Percentiles rank a stretch among this genome's conserved stretches.
These are phyloP conservation scores for Exutisphaerella laricina DNA, from an alignment of 2,329 filamentous ascomycete species.

Conservation along the genomic window DNA sequence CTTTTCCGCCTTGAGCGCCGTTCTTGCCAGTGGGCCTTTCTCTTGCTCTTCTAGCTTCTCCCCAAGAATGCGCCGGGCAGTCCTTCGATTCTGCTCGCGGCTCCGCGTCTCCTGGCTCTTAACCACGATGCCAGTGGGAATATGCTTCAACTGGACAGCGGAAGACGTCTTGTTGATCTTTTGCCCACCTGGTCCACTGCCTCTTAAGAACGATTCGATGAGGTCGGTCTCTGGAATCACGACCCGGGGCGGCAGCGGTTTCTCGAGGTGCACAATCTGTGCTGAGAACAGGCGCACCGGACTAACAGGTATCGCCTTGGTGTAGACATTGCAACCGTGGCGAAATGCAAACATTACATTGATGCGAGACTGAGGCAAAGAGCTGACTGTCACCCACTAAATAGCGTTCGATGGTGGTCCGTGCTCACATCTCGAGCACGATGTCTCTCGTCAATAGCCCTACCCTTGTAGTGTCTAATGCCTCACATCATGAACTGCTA, in stretches of 20 bases:
- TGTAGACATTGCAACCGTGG: no score
- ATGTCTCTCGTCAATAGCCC: no score
- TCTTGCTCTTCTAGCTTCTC: slow-evolving; percentile 68
- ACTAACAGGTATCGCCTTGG: no score
- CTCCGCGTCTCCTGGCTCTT: slow-evolving; percentile 92
- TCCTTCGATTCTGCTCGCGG: slow-evolving; percentile 77
- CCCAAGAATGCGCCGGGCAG: slow-evolving; percentile 71
- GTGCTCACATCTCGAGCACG: no score
- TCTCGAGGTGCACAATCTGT: slow-evolving; percentile 33
- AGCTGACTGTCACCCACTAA: no score
- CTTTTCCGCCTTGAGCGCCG: slow-evolving; percentile 56
- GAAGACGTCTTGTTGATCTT: slow-evolving; percentile 99
- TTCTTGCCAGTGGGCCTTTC: slow-evolving; percentile 65
- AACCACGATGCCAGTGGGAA: slow-evolving; percentile 84
- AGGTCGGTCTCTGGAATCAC: slow-evolving; percentile 73
- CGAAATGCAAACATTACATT: no score
- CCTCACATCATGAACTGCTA: no score
- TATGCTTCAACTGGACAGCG: slow-evolving; percentile 85
- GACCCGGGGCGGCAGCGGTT: slow-evolving; percentile 69
- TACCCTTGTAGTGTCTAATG: no score
- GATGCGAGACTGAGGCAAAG: no score
- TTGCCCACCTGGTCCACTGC: slow-evolving; percentile 87
- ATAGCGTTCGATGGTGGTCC: no score
- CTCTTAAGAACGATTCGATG: slow-evolving; percentile 80
- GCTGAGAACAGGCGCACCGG: slow-evolving; percentile 21